Conservation (phyloP, 2,329 filamentous ascomycete species). For the Trichoderma sp. region DNA sequence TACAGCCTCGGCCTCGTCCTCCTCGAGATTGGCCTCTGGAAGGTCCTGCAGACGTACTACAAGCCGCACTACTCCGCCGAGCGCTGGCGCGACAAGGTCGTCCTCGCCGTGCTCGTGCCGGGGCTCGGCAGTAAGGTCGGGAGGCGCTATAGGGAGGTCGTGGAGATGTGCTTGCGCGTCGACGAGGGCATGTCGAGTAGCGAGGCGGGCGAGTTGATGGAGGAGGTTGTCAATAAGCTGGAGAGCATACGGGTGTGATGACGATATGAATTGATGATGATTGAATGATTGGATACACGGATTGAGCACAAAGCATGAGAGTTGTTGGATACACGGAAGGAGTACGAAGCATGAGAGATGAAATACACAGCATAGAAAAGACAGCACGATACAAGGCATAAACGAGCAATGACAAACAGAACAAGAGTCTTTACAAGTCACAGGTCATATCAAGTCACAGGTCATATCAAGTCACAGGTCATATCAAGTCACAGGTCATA, state of each 20-base stretch:
- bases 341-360: too few species aligned
- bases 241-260: conserved; percentile 44
- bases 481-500: too few species aligned
- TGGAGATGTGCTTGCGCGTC: conserved; percentile 46
- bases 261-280: not conserved
- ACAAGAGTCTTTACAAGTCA: not conserved
- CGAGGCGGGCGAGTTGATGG: conserved; percentile 47
- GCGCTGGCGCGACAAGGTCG: conserved; percentile 48
- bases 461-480: not conserved
- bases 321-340: not conserved
- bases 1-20: conserved; percentile 56
- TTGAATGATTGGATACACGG: not conserved
- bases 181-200: conserved; percentile 43
- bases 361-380: too few species aligned
- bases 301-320: not conserved
- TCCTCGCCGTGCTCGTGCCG: conserved; percentile 46
- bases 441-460: not conserved
- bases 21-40: conserved; percentile 55
- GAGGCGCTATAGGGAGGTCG: conserved; percentile 45
- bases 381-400: too few species aligned
- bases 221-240: conserved; percentile 46
- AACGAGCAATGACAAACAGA: not conserved
- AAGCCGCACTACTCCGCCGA: conserved; percentile 48
- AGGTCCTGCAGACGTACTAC: conserved; percentile 46
- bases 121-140: conserved; percentile 48